Evolutionary conservation across 345 rosid genomes (phyloP), one percentile per base, ranked within the genome.

Genomic region (Orychophragmus violaceus): DNA sequence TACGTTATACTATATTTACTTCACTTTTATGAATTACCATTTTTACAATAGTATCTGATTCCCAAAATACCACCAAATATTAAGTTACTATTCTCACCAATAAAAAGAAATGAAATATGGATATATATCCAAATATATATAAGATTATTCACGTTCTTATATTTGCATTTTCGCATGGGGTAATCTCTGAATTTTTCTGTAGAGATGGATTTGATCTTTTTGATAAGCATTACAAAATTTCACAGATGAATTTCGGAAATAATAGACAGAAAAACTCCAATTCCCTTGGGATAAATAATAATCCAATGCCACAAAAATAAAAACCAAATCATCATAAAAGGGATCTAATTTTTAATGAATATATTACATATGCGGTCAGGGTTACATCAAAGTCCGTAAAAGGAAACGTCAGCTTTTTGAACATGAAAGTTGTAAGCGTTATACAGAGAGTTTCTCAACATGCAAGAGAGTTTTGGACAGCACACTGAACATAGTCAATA

Each of bases 401-500:
- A 56, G 64, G 59, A n/a, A 46, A 48, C 6, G 29, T 27, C 59
- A 64, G 76, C 64, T 46, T 71, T 62, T 46, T n/a, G 24, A 63
- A 71, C 76, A 41, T 46, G 59, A 56, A 71, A 45, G 59, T 8
- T 60, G 53, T 14, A 37, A 42, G 54, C 30, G 24, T 36, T n/a
- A 16, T n/a, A 16, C 39, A 22, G 21, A 35, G 16, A 28, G 45
- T 35, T 44, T 10, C 9, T 68, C 12, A 28, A 16, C 49, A 32
- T 55, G 63, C 58, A 63, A 62, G 25, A 53, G 39, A 14, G 17
- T 13, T 18, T 18, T 25, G 10, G n/a, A n/a, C 6, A 32, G 5
- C 12, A 52, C 57, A 62, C 41, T 64, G 76, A 56, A 72, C 45
- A 56, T 46, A 57, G 70, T 56, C 66, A 28, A 36, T 36, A 56